Evolutionary conservation across 2,329 filamentous ascomycete species (phyloP).

Genomic region (Canariomyces notabilis): DNA sequence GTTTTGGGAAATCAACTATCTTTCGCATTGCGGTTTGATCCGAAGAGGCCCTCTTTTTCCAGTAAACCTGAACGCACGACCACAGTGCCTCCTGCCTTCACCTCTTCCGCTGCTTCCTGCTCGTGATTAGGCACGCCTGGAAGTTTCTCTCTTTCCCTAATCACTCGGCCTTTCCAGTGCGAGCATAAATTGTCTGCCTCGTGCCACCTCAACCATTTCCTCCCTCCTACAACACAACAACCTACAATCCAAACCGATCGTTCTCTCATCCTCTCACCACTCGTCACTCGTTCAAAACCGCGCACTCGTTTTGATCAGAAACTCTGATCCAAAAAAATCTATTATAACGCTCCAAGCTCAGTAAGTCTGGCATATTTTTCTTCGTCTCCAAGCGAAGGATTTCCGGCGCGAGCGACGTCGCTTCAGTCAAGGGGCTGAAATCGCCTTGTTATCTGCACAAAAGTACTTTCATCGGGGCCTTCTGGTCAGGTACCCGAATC

Average conservation of each 20-base stretch:
- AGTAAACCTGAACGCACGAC: background rate
- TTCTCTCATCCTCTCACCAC: slow-evolving; percentile 3
- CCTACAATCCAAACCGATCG: background rate
- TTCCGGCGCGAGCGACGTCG: no score
- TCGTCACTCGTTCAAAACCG: slow-evolving; percentile 6
- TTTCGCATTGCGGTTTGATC: background rate
- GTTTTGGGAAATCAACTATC: background rate
- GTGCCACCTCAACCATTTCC: background rate
- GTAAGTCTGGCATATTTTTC: slow-evolving; percentile 9
- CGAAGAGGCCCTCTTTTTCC: background rate
- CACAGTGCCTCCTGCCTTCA: no score
- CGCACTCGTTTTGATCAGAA: slow-evolving; percentile 3
- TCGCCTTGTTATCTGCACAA: no score
- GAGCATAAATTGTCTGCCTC: background rate
- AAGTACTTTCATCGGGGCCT: no score
- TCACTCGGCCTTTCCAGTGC: background rate
- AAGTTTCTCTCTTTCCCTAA: background rate
- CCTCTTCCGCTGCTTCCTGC: background rate
- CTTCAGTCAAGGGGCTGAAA: no score
- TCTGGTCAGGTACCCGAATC: no score
- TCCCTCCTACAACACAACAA: slow-evolving; percentile 4
- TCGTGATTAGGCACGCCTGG: background rate
- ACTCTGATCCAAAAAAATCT: background rate
- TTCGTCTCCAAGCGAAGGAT: no score
- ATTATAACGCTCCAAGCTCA: background rate